phyloP scores from a whole-genome alignment of 768 basidiomycete genomes.

The Gymnopilus junonius region DNA sequence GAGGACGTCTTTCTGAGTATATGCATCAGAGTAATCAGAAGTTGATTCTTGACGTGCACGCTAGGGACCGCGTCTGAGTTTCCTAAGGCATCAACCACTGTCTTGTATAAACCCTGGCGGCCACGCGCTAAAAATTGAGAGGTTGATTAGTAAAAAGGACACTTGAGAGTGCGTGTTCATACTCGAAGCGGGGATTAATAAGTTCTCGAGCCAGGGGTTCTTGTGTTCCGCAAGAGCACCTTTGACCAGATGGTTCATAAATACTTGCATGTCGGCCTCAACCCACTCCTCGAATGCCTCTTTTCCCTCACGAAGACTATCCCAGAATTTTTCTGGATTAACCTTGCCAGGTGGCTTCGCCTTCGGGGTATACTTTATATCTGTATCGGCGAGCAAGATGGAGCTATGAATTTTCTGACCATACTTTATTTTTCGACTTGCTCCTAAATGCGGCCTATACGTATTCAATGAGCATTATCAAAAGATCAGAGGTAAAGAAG shows the following conservation, averaged over 20 bases:
- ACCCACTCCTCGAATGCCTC: neutral
- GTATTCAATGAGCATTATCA: no score
- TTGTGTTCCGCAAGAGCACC: neutral
- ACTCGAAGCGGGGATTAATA: neutral
- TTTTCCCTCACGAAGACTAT: neutral
- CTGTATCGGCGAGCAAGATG: neutral
- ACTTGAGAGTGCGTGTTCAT: neutral
- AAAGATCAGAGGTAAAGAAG: no score
- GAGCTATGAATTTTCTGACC: conserved; percentile 9
- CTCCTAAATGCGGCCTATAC: neutral
- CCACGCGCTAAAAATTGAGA: neutral
- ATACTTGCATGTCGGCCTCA: neutral
- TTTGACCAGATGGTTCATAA: neutral
- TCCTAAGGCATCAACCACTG: neutral
- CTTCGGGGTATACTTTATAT: neutral
- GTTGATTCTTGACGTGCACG: neutral
- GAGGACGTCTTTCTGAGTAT: neutral
- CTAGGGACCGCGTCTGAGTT: neutral
- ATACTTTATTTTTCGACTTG: neutral
- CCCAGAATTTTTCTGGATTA: neutral
- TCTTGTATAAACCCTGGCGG: neutral
- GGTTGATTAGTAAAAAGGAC: no score
- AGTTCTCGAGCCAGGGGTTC: neutral
- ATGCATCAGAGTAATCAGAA: neutral
- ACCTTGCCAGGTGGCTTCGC: neutral